These are phyloP conservation scores for Exophiala spinifera DNA, from an alignment of 2,329 filamentous ascomycete genomes.

Conservation along the genomic window DNA sequence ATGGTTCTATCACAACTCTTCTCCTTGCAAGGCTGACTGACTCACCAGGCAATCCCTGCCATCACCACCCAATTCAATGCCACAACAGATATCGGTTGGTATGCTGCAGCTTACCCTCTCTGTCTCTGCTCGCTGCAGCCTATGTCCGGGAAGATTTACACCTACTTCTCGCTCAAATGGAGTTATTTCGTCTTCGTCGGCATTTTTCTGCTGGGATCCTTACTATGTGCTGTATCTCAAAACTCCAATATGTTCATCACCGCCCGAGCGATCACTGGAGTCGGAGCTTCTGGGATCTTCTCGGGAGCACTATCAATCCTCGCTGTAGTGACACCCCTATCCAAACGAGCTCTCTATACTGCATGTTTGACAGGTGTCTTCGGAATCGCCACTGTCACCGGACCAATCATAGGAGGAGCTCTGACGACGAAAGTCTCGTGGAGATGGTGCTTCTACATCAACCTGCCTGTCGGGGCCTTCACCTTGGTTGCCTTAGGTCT, in stretches of 20 bases:
- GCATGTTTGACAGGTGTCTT: conserved; percentile 38
- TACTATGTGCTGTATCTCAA: conserved; percentile 39
- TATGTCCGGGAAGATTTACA: conserved; percentile 44
- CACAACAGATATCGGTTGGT: conserved; percentile 48
- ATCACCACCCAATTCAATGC: conserved; percentile 49
- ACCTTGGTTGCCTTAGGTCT: conserved; percentile 25
- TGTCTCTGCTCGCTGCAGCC: conserved; percentile 43
- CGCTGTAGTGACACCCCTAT: conserved; percentile 38
- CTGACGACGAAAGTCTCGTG: conserved; percentile 38
- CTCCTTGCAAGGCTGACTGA: neutral
- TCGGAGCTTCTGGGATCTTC: conserved; percentile 39
- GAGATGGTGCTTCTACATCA: conserved; percentile 44
- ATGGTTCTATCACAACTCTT: no score
- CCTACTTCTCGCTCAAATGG: conserved; percentile 43
- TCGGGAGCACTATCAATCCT: conserved; percentile 39
- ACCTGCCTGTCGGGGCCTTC: conserved; percentile 32
- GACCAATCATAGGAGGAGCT: conserved; percentile 44
- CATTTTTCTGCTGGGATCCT: conserved; percentile 43
- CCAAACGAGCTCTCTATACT: conserved; percentile 38
- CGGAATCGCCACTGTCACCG: conserved; percentile 40
- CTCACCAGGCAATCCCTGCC: conserved; percentile 39
- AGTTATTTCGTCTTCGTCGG: conserved; percentile 39
- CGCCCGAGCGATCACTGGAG: conserved; percentile 41
- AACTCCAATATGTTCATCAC: conserved; percentile 39
- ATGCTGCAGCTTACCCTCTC: conserved; percentile 46